Conservation (phyloP, 2,329 filamentous ascomycete species). For the Scedosporium apiospermum region DNA sequence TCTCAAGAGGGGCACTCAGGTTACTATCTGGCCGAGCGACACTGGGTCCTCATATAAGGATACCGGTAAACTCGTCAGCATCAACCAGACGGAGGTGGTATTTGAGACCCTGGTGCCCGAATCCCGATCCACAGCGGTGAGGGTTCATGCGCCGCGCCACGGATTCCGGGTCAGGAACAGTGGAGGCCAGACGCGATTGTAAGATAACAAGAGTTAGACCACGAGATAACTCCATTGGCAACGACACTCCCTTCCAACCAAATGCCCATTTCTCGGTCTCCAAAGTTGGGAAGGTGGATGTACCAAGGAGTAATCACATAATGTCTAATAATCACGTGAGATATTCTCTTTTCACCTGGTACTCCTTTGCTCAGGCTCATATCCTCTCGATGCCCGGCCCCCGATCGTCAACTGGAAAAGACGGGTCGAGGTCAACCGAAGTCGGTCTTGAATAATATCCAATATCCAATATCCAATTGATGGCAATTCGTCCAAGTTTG, state of each 20-base stretch:
- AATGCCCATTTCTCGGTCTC: neutral
- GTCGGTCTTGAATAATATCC: too few species aligned
- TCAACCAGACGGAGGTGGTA: slow-evolving; percentile 47
- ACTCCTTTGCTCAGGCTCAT: too few species aligned
- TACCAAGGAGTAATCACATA: neutral
- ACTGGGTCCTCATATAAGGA: slow-evolving; percentile 51
- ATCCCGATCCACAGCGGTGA: slow-evolving; percentile 28
- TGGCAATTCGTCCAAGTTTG: too few species aligned
- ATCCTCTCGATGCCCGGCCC: too few species aligned
- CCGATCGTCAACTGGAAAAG: too few species aligned
- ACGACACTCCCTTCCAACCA: neutral
- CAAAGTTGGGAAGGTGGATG: neutral
- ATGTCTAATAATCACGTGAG: neutral
- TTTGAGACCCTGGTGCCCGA: slow-evolving; percentile 37
- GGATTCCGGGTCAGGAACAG: slow-evolving; percentile 40
- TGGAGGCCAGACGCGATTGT: neutral
- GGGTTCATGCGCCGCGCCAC: slow-evolving; percentile 52
- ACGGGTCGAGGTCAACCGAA: too few species aligned
- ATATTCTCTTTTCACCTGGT: neutral
- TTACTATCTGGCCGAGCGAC: slow-evolving; percentile 54
- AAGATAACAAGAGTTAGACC: neutral
- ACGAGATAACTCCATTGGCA: neutral
- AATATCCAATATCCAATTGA: too few species aligned
- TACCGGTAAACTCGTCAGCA: slow-evolving; percentile 40
- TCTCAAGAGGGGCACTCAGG: slow-evolving; percentile 40